Conservation (phyloP, 164 flowering plant genomes). For the Umbilicus rupestris region DNA sequence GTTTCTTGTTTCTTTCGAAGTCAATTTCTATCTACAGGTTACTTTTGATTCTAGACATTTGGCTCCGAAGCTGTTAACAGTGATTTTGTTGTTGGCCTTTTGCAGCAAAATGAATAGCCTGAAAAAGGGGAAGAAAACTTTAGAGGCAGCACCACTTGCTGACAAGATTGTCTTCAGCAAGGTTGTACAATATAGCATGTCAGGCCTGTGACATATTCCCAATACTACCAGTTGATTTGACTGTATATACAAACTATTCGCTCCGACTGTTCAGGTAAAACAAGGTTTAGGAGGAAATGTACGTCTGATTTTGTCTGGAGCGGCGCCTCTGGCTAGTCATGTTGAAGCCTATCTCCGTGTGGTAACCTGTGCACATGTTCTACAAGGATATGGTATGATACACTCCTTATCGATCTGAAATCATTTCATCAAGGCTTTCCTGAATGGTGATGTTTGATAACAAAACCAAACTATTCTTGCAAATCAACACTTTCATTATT, state of each 20-base stretch:
- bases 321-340: constrained; percentile 79
- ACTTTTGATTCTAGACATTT: not conserved
- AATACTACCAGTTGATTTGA: not conserved
- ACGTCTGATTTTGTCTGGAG: constrained; percentile 86
- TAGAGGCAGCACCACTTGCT: constrained; percentile 60
- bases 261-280: constrained; percentile 48
- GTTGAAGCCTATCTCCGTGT: constrained; percentile 82
- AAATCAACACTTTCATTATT: no score
- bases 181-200: constrained; percentile 28
- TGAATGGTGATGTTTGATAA: not conserved
- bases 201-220: not conserved
- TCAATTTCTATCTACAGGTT: not conserved
- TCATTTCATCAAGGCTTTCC: not conserved
- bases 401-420: not conserved
- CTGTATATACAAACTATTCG: not conserved
- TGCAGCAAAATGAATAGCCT: constrained; percentile 64
- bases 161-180: constrained; percentile 77
- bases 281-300: constrained; percentile 87
- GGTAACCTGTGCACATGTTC: constrained; percentile 82
- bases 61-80: constrained; percentile 17
- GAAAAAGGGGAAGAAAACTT: constrained; percentile 54
- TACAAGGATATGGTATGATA: constrained; percentile 88
- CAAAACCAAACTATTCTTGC: no score
- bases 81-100: constrained; percentile 23
- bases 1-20: not conserved